Evolutionary conservation across 768 basidiomycete species (phyloP).

Genomic region (Mycena venus): DNA sequence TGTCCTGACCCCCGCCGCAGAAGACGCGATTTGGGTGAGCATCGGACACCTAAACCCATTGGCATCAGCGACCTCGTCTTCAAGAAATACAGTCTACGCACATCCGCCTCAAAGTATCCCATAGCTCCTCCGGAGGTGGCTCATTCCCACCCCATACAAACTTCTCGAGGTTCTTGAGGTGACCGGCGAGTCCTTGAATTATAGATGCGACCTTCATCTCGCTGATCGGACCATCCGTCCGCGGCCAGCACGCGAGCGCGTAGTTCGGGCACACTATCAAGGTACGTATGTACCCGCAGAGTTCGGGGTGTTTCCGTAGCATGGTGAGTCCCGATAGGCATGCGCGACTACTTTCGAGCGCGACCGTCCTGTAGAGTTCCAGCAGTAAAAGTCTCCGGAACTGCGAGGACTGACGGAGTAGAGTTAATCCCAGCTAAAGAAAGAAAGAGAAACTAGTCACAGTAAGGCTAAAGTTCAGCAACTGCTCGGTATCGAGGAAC

Average conservation of each 20-base stretch:
- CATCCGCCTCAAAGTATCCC: neutral
- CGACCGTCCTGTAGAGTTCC: slow-evolving; percentile 5
- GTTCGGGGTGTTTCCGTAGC: neutral
- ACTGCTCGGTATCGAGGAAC: neutral
- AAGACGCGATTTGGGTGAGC: neutral
- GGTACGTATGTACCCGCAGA: slow-evolving; percentile 1
- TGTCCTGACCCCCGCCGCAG: neutral
- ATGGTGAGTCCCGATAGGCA: slow-evolving; percentile 10
- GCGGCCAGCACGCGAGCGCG: slow-evolving; percentile 1
- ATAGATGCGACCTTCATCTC: neutral
- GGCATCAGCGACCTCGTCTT: neutral
- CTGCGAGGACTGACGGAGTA: neutral
- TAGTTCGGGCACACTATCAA: slow-evolving; percentile 14
- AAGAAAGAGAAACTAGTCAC: neutral
- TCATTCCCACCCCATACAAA: slow-evolving; percentile 26
- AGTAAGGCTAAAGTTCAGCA: neutral
- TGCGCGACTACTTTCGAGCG: slow-evolving; percentile 1
- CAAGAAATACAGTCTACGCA: neutral
- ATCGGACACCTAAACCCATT: slow-evolving; percentile 19
- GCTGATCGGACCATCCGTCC: neutral
- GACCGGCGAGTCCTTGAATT: neutral
- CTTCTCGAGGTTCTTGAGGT: neutral
- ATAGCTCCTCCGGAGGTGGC: slow-evolving; percentile 12
- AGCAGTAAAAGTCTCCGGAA: slow-evolving; percentile 4
- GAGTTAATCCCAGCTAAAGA: neutral